Conservation (phyloP, 257 asterid genomes). For the Rehmannia glutinosa region DNA sequence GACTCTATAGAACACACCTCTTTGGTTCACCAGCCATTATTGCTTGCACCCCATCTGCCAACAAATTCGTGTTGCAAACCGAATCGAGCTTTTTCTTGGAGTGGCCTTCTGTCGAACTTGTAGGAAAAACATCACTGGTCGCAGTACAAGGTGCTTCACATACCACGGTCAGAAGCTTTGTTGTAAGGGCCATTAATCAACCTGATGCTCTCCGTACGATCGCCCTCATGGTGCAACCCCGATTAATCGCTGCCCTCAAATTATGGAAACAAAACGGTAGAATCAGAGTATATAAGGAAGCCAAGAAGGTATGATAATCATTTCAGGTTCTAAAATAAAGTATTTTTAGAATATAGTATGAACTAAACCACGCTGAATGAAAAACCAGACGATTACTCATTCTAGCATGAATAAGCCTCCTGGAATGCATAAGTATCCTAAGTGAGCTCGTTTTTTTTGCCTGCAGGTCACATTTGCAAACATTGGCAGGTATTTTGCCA, state of each 20-base stretch:
- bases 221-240: constrained; percentile 47
- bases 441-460: no score
- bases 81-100: constrained; percentile 15
- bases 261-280: constrained; percentile 40
- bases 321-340: not conserved
- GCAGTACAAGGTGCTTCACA: constrained; percentile 37
- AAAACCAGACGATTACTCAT: no score
- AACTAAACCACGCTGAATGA: no score
- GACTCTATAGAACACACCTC: constrained; percentile 49
- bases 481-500: constrained; percentile 47
- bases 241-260: constrained; percentile 30
- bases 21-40: constrained; percentile 49
- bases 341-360: not conserved
- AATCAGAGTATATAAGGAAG: constrained; percentile 35
- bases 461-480: constrained; percentile 46
- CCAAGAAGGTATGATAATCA: constrained; percentile 35
- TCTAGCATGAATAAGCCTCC: no score
- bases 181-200: constrained; percentile 39
- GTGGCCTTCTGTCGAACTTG: constrained; percentile 37
- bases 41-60: constrained; percentile 35
- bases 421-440: no score
- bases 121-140: constrained; percentile 31
- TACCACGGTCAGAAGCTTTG: constrained; percentile 36
- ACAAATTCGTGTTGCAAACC: constrained; percentile 41
- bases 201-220: constrained; percentile 53